Conservation (phyloP, 805 yeast genomes). For the Vanderwaltozyma polyspora region DNA sequence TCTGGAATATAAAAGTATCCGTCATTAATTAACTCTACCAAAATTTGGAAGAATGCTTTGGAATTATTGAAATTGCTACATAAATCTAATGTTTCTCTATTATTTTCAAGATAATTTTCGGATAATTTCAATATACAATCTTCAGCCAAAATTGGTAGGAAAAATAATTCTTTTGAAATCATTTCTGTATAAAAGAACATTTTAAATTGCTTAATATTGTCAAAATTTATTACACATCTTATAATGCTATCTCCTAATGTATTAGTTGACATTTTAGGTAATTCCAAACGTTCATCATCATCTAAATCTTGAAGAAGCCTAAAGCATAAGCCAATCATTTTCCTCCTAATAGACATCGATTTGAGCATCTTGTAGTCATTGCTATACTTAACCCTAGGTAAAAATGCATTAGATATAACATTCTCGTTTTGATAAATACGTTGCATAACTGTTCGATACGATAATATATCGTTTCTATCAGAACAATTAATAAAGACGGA, state of each 20-base stretch:
- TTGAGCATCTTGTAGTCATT: constrained; percentile 6
- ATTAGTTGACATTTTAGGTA: constrained; percentile 9
- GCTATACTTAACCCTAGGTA: constrained; percentile 8
- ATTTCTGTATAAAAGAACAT: constrained; percentile 12
- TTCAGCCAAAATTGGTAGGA: constrained; percentile 19
- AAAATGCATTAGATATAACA: constrained; percentile 8
- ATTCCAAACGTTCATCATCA: constrained; percentile 7
- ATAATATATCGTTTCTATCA: constrained; percentile 1
- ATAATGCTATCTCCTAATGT: constrained; percentile 8
- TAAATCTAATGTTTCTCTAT: not conserved
- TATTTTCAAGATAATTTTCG: not conserved
- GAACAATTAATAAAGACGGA: constrained; percentile 13
- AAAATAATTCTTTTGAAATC: constrained; percentile 8
- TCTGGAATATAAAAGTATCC: not conserved
- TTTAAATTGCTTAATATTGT: constrained; percentile 11
- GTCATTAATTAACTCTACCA: not conserved
- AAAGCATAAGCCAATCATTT: constrained; percentile 11
- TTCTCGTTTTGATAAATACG: constrained; percentile 14
- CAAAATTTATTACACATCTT: constrained; percentile 7
- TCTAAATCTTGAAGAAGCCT: constrained; percentile 13
- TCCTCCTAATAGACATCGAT: constrained; percentile 16
- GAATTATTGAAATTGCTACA: not conserved
- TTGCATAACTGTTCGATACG: constrained; percentile 6
- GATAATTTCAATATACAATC: constrained; percentile 8
- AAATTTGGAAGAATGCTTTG: not conserved